Base-by-base conservation (phyloP, 2,329 filamentous ascomycete genomes). In the Coccinonectria pachysandricola region DNA sequence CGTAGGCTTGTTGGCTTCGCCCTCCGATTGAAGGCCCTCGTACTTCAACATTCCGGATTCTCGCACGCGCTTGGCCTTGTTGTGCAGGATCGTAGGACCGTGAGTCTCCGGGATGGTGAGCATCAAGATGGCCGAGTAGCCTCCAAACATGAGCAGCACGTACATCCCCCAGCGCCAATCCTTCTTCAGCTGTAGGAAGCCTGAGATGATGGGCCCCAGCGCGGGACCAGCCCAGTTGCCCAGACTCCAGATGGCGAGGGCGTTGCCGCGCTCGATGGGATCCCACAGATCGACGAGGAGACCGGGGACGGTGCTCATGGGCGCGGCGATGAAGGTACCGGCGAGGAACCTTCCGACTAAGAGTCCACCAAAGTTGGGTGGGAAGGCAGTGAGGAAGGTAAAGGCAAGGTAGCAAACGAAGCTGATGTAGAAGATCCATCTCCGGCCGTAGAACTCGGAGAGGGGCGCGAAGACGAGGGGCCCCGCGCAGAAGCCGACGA, bases 51-150 rank as follows among this genome's bases (percentile, higher is more conserved):
- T 57, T 16, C 62, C 57, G 8, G 60, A 47, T 7, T 49, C 46
- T 4, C 66, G 53, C 16, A 77, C 60, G 4, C 70, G 58, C 23
- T 49, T 49, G 1, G 72, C 72, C 37, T 73, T 73, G 34, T 64
- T 57, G 2, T 57, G 46, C 13, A 78, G 52, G 4, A 77, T 56
- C 4, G 53, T 60, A 0, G 58, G 60, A 0, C 57, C 58, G 18
- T 64, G 62, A 0, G 72, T 76, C 41, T 76, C 71, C 1, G 71
- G 72, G 6, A 76, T 65, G 1, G 68, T 68, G 27, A 74, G 55
- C 60, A 75, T 65, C 4, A 70, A 29, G 6, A 62, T 2, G 4
- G 45, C 46, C 0, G 59, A 56, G 5, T 42, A 37, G 1, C 41
- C 60, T 4, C 53, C 60, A 1, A 68, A 37, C 53, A 57, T 61